phyloP scores from a whole-genome alignment of 371 early-diverging fungal genomes.

The Saksenaea oblongispora region DNA sequence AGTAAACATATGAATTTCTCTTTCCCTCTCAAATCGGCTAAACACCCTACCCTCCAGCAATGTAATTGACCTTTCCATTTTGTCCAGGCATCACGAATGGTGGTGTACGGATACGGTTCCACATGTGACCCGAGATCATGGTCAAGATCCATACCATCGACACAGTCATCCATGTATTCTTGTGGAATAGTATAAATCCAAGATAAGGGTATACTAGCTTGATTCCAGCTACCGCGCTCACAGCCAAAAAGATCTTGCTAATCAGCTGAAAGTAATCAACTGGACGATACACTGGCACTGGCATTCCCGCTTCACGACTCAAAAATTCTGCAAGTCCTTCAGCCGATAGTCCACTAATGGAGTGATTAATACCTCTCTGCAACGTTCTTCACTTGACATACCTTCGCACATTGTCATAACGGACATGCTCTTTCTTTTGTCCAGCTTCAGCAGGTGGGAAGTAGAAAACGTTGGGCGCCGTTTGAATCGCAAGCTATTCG shows the following conservation, averaged over 20 bases:
- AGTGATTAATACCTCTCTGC: not conserved
- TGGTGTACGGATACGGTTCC: constrained; percentile 84
- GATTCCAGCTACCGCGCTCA: constrained; percentile 40
- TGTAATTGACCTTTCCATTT: constrained; percentile 63
- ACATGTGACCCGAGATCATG: constrained; percentile 88
- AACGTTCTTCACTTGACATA: constrained; percentile 9
- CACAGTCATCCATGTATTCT: constrained; percentile 58
- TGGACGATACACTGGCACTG: constrained; percentile 48
- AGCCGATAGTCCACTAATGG: constrained; percentile 64
- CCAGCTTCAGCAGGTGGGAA: constrained; percentile 75
- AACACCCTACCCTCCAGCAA: constrained; percentile 55
- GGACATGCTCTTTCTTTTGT: constrained; percentile 31
- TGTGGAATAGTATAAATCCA: constrained; percentile 53
- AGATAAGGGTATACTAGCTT: constrained; percentile 50
- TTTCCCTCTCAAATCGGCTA: not conserved
- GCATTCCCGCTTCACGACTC: constrained; percentile 40
- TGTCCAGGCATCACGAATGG: constrained; percentile 63
- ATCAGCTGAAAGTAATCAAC: constrained; percentile 44
- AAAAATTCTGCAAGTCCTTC: constrained; percentile 70
- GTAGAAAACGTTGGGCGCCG: constrained; percentile 73
- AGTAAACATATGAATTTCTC: not conserved
- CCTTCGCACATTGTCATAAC: constrained; percentile 46
- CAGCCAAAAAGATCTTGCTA: constrained; percentile 38
- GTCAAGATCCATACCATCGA: constrained; percentile 48
- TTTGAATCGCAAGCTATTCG: constrained; percentile 53